Base-by-base conservation (phyloP, 2,329 filamentous ascomycete genomes). In the Leptodontidium sp. region DNA sequence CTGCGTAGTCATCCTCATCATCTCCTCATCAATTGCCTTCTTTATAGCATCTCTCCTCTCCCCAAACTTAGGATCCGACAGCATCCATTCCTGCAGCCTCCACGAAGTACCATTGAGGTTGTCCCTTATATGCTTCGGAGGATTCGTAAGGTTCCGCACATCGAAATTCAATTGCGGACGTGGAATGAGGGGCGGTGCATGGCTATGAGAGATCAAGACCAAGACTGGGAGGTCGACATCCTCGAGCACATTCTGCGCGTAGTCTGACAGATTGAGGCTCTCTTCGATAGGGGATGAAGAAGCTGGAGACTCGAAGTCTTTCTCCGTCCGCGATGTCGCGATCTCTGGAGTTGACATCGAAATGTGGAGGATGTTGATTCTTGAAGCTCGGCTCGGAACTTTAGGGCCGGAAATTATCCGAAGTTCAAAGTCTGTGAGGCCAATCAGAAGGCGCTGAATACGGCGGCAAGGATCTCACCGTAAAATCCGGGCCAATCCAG, bases 91-190 rank as follows among this genome's bases (percentile, higher is more conserved):
- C 52, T 68, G 65, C 1, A 73, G 45, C 9, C 71, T 61, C 35
- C 66, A 66, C 2, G 66, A 71, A 9, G 57, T 71, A 2, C 72
- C 72, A 55, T 68, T 68, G 35, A 71, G 49, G 4, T 65, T 17
- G 61, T 73, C 72, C n/a, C 71, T 62, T 53, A 74, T 68, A 64
- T 70, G 52, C 45, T 73, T 73, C 9, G 72, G 71, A 7, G 71
- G 71, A 49, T 73, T 74, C 17, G 68, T 61, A 15, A 73, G 61
- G 17, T 61, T 67, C n/a, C 72, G 59, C 21, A 74, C 52, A 61
- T 73, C 69, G 57, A 70, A 71, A n/a, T 59, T 65, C 7, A 73
- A 49, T 1, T 66, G 52, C 2, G 72, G 68, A 9, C 49, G 21
- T 5, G 72, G 72, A 35, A 66, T 55, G 9, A 74, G 70, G 14